Evolutionary conservation across 768 basidiomycete genomes (phyloP), one percentile per base, ranked within the genome.

Genomic region (Rubroboletus pulcherrimus): DNA sequence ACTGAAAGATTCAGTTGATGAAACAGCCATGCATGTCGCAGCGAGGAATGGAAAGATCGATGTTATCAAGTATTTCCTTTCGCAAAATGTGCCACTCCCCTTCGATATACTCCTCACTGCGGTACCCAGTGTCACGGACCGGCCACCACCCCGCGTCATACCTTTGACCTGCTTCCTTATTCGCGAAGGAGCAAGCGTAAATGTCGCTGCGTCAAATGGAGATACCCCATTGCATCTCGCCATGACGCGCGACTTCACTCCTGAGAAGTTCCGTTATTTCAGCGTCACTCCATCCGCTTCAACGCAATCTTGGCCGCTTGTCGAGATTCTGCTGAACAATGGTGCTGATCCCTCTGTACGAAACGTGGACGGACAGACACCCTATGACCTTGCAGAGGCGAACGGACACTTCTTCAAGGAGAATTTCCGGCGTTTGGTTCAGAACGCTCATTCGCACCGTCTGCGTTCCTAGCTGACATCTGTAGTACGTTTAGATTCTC

Each of bases 381-480:
- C 57, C 0, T 12, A 38, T 24, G 49, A 40, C 24, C 21, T 53
- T 37, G 58, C 50, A 12, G 12, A 47, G 19, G 33, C 1, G 5
- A 35, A 34, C 11, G 49, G 45, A 11, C 39, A 31, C 2, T 48
- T 33, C n/a, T 47, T 46, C 44, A n/a, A 46, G 1, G 14, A 52
- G 17, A 58, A 58, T 30, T 58, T 58, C n/a, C n/a, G 38, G 3
- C 57, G 56, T 3, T 46, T 58, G 38, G 38, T 57, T 3, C 17
- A 9, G 1, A 26, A 46, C 29, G 15, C 48, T 21, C 42, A 1
- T 9, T 5, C n/a, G 15, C 19, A 3, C 19, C 29, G 12, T 30
- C 6, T 3, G n/a, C 12, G 14, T 10, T 14, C 30, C 19, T 47
- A 46, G 14, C 12, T n/a, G 29, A 31, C 14, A 50, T 21, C 5